Percentiles rank a stretch among this genome's conserved stretches.
phyloP scores from a whole-genome alignment of 306 rosid genomes.

The Alnus glutinosa region DNA sequence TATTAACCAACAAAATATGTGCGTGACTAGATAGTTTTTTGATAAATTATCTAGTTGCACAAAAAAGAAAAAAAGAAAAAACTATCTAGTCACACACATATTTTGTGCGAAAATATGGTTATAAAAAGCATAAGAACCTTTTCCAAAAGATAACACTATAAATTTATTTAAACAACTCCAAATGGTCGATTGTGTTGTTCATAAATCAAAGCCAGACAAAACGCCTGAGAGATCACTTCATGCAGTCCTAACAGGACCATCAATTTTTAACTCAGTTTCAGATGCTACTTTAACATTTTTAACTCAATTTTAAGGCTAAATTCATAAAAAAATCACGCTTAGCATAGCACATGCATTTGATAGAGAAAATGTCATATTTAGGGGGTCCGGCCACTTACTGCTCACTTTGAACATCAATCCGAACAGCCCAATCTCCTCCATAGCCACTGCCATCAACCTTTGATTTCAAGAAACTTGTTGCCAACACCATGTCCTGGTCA shows the following conservation, averaged over 20 bases:
- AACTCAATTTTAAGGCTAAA: not conserved
- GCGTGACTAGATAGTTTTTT: not conserved
- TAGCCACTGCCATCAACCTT: conserved; percentile 81
- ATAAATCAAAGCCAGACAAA: not conserved
- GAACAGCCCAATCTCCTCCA: conserved; percentile 97
- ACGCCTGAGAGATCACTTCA: not conserved
- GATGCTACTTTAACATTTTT: conserved; percentile 14
- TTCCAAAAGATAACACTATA: not conserved
- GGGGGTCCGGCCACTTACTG: conserved; percentile 46
- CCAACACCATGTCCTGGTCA: conserved; percentile 73
- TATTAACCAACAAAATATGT: not conserved
- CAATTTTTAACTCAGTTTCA: conserved; percentile 8
- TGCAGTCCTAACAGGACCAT: conserved; percentile 10
- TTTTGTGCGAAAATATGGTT: too few relatives aligned
- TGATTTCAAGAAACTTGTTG: conserved; percentile 76
- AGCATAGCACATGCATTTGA: conserved; percentile 4
- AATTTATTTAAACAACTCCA: not conserved
- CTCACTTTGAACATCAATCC: conserved; percentile 50
- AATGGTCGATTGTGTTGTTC: not conserved
- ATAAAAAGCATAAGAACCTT: not conserved
- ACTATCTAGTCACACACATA: too few relatives aligned
- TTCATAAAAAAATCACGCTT: not conserved
- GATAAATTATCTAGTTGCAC: too few relatives aligned
- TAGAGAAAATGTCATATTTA: conserved; percentile 14
- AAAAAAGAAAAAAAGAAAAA: too few relatives aligned